These are phyloP conservation scores for Lolium multiflorum DNA, from an alignment of 176 grass and related monocot species.

Conservation along the genomic window DNA sequence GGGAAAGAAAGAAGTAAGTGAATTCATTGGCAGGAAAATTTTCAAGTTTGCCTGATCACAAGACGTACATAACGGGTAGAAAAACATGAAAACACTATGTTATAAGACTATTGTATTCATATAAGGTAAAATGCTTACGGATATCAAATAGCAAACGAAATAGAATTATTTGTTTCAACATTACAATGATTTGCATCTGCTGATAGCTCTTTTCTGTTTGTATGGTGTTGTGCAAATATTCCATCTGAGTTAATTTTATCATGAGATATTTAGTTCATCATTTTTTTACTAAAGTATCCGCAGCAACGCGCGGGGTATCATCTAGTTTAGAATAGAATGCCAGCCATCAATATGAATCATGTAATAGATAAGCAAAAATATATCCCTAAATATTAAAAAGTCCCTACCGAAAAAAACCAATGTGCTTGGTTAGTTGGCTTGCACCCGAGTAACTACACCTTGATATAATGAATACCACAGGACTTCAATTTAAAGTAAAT, in stretches of 20 bases:
- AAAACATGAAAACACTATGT: background rate
- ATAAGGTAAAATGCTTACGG: background rate
- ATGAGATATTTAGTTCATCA: background rate
- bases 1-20: background rate
- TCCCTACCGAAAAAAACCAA: no score
- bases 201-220: background rate
- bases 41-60: background rate
- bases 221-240: background rate
- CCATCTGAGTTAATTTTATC: background rate
- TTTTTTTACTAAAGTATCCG: background rate
- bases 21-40: background rate
- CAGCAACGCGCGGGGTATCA: background rate
- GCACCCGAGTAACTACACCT: no score
- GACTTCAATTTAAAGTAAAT: no score
- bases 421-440: no score
- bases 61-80: background rate
- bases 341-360: no score
- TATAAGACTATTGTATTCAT: background rate
- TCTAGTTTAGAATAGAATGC: no score
- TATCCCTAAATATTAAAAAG: no score
- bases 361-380: no score
- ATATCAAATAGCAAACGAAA: background rate
- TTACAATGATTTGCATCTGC: background rate
- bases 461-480: no score
- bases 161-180: background rate